Conservation (phyloP, 192 early-diverging fungal species). For the Chytriomyces sp. region DNA sequence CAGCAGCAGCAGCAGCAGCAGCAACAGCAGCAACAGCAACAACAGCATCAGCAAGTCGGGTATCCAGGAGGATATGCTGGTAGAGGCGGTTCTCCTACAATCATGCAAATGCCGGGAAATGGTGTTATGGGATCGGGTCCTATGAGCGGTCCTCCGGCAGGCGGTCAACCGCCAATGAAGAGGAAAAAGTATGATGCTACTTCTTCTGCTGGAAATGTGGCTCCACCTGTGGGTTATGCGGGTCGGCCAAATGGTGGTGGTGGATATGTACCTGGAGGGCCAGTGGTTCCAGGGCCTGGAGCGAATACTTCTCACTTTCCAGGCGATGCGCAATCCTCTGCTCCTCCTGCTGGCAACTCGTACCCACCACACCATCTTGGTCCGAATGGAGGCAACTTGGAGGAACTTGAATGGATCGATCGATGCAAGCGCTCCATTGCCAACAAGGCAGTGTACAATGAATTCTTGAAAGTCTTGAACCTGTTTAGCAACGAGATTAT, state of each 20-base stretch:
- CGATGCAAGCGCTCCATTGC: constrained; percentile 83
- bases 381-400: constrained; percentile 45
- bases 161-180: constrained; percentile 27
- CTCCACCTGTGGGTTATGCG: background rate
- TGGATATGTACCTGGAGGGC: constrained; percentile 23
- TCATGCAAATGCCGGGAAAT: background rate
- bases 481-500: constrained; percentile 94
- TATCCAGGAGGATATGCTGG: background rate
- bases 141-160: no score
- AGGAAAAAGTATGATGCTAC: constrained; percentile 39
- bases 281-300: constrained; percentile 12
- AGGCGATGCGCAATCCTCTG: constrained; percentile 4
- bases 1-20: background rate
- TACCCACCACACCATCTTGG: background rate
- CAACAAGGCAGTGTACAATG: constrained; percentile 90
- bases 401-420: constrained; percentile 96
- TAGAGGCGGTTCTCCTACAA: background rate
- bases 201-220: background rate
- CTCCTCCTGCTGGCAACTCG: background rate
- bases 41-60: background rate
- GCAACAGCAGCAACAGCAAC: background rate
- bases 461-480: constrained; percentile 95
- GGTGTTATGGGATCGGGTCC: no score
- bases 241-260: background rate
- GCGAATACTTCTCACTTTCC: background rate